These are phyloP conservation scores for Clausena lansium DNA, from an alignment of 345 rosid genomes.

Conservation along the genomic window DNA sequence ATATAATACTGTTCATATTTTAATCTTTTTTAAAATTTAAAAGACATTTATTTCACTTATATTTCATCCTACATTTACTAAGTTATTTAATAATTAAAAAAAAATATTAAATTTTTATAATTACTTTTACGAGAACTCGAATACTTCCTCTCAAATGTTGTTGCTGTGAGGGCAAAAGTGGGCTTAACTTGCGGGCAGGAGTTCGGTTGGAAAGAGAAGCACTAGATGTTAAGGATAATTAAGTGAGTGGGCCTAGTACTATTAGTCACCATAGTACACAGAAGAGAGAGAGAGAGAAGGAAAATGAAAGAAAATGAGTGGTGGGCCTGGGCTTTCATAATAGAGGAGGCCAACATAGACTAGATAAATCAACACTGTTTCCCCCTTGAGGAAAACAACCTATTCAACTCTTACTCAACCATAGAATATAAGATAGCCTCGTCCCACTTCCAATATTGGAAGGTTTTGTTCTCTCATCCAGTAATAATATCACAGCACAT, in stretches of 20 bases:
- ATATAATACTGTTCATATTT: too few relatives aligned
- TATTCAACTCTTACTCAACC: too few relatives aligned
- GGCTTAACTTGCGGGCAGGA: too few relatives aligned
- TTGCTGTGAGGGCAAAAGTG: too few relatives aligned
- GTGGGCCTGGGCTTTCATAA: slow-evolving; percentile 46
- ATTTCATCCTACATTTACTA: too few relatives aligned
- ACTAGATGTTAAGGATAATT: slow-evolving; percentile 1
- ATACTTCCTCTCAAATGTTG: too few relatives aligned
- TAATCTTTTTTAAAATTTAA: too few relatives aligned
- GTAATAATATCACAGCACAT: background rate
- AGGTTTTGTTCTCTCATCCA: slow-evolving; percentile 33
- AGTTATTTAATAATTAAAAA: too few relatives aligned
- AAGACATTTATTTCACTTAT: too few relatives aligned
- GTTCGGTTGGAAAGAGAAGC: background rate
- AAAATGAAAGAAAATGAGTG: background rate
- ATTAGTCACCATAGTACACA: background rate
- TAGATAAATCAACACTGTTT: slow-evolving; percentile 6
- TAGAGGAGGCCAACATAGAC: slow-evolving; percentile 13
- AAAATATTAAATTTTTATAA: too few relatives aligned
- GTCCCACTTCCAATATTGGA: slow-evolving; percentile 70
- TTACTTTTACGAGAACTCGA: too few relatives aligned
- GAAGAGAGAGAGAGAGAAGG: background rate
- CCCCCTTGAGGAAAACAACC: slow-evolving; percentile 50
- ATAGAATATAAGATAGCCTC: too few relatives aligned
- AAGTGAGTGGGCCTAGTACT: slow-evolving; percentile 9